A percentile compares a stretch with the other conserved stretches of the same genome.
Conservation (phyloP, 1,284 basidiomycete genomes). For the Cutaneotrichosporon mucoides region DNA sequence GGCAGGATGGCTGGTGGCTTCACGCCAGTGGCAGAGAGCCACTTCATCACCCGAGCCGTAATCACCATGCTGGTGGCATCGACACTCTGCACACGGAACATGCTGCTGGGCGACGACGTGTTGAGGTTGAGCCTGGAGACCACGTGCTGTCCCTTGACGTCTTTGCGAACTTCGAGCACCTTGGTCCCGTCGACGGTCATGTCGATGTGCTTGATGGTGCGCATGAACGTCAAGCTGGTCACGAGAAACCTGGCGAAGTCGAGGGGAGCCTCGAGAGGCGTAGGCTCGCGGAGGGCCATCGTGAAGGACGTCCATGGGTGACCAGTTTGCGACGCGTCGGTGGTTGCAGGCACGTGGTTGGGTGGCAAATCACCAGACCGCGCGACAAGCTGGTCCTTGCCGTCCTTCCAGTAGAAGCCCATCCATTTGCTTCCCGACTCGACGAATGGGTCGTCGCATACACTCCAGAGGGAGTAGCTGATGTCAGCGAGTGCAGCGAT, state of each 20-base stretch:
- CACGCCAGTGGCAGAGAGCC: slow-evolving; percentile 60
- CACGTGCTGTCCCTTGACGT: slow-evolving; percentile 57
- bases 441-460: slow-evolving; percentile 81
- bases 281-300: slow-evolving; percentile 80
- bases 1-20: slow-evolving; percentile 46
- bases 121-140: slow-evolving; percentile 56
- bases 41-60: slow-evolving; percentile 74
- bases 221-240: slow-evolving; percentile 93
- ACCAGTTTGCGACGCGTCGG: slow-evolving; percentile 36
- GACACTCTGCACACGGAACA: slow-evolving; percentile 67
- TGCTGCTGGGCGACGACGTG: slow-evolving; percentile 49
- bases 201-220: slow-evolving; percentile 67
- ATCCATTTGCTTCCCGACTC: slow-evolving; percentile 88
- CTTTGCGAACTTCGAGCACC: slow-evolving; percentile 72
- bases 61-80: slow-evolving; percentile 70
- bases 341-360: slow-evolving; percentile 29
- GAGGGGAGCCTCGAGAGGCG: slow-evolving; percentile 72
- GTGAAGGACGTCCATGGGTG: slow-evolving; percentile 82
- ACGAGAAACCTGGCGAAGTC: slow-evolving; percentile 86
- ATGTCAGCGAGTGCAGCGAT: background rate
- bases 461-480: slow-evolving; percentile 53
- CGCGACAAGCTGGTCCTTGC: slow-evolving; percentile 77
- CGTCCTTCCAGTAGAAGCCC: slow-evolving; percentile 96
- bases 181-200: slow-evolving; percentile 75
- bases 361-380: slow-evolving; percentile 65